Evolutionary conservation across 164 flowering plant genomes (phyloP), one percentile per base, ranked within the genome.

Genomic region (Protea cynaroides): DNA sequence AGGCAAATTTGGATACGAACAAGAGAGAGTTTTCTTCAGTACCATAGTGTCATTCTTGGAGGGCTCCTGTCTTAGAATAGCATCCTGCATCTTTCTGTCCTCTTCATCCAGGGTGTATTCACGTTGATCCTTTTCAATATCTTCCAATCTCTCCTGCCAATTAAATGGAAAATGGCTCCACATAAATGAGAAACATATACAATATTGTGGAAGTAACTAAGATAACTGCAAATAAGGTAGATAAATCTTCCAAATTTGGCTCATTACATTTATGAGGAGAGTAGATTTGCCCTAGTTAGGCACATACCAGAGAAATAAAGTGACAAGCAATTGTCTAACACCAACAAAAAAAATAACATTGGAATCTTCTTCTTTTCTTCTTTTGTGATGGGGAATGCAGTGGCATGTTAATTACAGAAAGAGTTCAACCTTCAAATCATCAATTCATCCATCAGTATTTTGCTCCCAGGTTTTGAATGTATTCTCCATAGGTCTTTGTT

Each of bases 91-190:
- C 75, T 75, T 78, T 66, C 75, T 79, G 56, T 94, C 93, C 71
- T 91, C 96, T 14, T 91, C 96, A 72, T 94, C 99, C 59, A 91
- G 80, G 50, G 96, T 91, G 72, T 94, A 94, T 63, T 94, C 99
- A 29, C 86, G 72, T 66, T 89, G 92, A 80, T 94, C 97, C 78
- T 56, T 84, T 67, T 91, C 89, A 71, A 94, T 94, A 68, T 68
- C 73, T 69, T 88, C 88, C 36, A 94, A 65, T 66, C 96, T 82
- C 79, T 94, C 99, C 97, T 94, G 80, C 47, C 63, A 67, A 75
- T 36, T 63, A 53, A 15, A 23, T 40, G 37, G 14, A 62, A 47
- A 23, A 36, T 17, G 29, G 2, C 29, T 47, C 43, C 47, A 17
- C 15, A 36, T 17, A 17, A 21, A 56, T 43, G n/a, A 37, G 24